These are phyloP conservation scores for Middelhovenomyces tepae DNA, from an alignment of 805 yeast species.

Conservation along the genomic window DNA sequence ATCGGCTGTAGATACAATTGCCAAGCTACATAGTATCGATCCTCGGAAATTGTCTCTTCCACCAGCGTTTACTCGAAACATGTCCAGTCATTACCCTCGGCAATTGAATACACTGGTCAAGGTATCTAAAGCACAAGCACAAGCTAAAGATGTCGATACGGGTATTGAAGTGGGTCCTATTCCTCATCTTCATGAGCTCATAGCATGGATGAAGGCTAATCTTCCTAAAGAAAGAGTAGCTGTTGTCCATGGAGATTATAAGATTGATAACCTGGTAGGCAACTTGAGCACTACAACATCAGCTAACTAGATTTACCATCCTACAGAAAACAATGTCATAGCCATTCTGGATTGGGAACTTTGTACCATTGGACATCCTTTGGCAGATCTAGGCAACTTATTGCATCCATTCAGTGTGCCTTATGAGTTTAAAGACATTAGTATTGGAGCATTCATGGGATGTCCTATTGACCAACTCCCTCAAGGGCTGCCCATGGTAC, in stretches of 20 bases:
- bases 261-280: conserved; percentile 52
- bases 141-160: conserved; percentile 16
- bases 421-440: conserved; percentile 11
- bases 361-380: conserved; percentile 51
- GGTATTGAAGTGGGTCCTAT: conserved; percentile 33
- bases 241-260: conserved; percentile 52
- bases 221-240: conserved; percentile 39
- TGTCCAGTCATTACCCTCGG: conserved; percentile 38
- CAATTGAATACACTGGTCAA: conserved; percentile 38
- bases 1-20: conserved; percentile 37
- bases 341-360: conserved; percentile 57
- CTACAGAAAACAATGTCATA: conserved; percentile 35
- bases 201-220: conserved; percentile 32
- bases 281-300: too few species aligned
- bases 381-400: conserved; percentile 48
- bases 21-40: conserved; percentile 41
- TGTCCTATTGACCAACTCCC: conserved; percentile 13
- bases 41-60: conserved; percentile 37
- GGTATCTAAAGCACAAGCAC: conserved; percentile 32
- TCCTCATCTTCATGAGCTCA: conserved; percentile 35
- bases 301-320: conserved; percentile 51
- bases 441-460: too few species aligned
- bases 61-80: conserved; percentile 29
- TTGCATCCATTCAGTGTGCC: conserved; percentile 45
- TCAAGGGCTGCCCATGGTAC: conserved; percentile 19